Evolutionary conservation across 352 stramenopile species (phyloP).

Genomic region (Pythium sp.): DNA sequence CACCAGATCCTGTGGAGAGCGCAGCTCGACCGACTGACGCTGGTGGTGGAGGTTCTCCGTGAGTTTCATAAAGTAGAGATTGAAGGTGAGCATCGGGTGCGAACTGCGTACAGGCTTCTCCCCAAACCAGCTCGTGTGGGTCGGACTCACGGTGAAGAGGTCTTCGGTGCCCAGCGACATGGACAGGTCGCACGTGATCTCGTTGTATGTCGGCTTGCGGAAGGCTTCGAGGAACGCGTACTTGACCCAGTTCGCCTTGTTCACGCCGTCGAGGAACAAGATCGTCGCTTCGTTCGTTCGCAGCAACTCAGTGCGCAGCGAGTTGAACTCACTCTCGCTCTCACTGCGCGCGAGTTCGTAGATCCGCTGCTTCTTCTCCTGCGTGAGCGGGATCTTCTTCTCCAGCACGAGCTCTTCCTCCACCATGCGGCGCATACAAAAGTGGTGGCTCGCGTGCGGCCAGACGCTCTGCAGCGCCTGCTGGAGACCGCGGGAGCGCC

Average conservation of each 20-base stretch:
- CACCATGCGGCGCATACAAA: slow-evolving; percentile 69
- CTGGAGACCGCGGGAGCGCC: slow-evolving; percentile 49
- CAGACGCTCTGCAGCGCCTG: slow-evolving; percentile 46
- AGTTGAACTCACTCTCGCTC: slow-evolving; percentile 68
- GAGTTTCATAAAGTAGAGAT: slow-evolving; percentile 72
- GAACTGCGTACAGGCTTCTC: slow-evolving; percentile 57
- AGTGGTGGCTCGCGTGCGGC: slow-evolving; percentile 61
- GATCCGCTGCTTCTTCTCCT: slow-evolving; percentile 65
- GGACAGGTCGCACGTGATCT: slow-evolving; percentile 63
- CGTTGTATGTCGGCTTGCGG: slow-evolving; percentile 67
- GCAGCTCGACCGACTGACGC: slow-evolving; percentile 49
- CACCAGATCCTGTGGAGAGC: slow-evolving; percentile 58
- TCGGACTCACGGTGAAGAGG: slow-evolving; percentile 34
- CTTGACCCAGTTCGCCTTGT: slow-evolving; percentile 67
- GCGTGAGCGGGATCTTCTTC: slow-evolving; percentile 61
- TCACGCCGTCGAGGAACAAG: slow-evolving; percentile 54
- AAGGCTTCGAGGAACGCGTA: slow-evolving; percentile 71
- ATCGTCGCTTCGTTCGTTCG: slow-evolving; percentile 52
- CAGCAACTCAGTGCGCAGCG: slow-evolving; percentile 45
- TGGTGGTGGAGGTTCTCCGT: slow-evolving; percentile 69
- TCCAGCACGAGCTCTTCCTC: slow-evolving; percentile 61
- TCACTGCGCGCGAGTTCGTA: slow-evolving; percentile 69
- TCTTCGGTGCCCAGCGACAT: slow-evolving; percentile 42
- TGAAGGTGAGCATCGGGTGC: slow-evolving; percentile 61
- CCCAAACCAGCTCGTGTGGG: slow-evolving; percentile 57